Percentiles rank a stretch among this genome's conserved stretches.
These are phyloP conservation scores for Fulvia fulva DNA, from an alignment of 2,329 filamentous ascomycete genomes.

Conservation along the genomic window DNA sequence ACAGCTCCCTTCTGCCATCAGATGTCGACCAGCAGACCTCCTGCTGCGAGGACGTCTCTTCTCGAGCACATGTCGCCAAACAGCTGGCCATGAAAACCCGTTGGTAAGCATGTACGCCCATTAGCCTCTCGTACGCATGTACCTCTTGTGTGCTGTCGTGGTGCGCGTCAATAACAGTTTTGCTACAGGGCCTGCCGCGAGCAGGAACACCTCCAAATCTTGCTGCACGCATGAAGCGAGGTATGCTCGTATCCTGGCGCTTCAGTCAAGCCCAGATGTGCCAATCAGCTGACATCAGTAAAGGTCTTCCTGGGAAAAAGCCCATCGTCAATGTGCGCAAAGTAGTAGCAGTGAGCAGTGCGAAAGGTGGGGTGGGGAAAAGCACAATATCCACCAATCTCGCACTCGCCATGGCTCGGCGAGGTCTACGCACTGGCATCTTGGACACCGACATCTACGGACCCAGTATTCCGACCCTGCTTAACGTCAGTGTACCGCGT, in stretches of 20 bases:
- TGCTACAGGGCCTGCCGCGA: conserved; percentile 71
- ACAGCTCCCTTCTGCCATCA: conserved; percentile 7
- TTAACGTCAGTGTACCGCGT: conserved; percentile 39
- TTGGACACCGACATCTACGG: conserved; percentile 97
- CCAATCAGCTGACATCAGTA: not conserved
- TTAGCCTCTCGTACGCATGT: not conserved
- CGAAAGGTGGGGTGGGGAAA: conserved; percentile 97
- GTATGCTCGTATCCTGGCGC: conserved; percentile 11
- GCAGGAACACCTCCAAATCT: conserved; percentile 63
- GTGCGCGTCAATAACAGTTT: not conserved
- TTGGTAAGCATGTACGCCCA: conserved; percentile 53
- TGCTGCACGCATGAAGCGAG: conserved; percentile 68
- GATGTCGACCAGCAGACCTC: conserved; percentile 2
- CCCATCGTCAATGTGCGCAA: conserved; percentile 81
- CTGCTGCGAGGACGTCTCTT: conserved; percentile 46
- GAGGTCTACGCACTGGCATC: conserved; percentile 78
- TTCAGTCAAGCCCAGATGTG: no score
- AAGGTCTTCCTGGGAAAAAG: conserved; percentile 69
- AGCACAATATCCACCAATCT: conserved; percentile 93
- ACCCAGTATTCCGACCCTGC: conserved; percentile 84
- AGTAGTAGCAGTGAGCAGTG: conserved; percentile 93
- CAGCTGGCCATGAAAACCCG: conserved; percentile 76
- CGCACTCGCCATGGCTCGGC: conserved; percentile 77
- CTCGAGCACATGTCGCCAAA: conserved; percentile 47
- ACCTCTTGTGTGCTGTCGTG: not conserved